Base-by-base conservation (phyloP, 176 grass and related monocot species). In the Musa acuminata region DNA sequence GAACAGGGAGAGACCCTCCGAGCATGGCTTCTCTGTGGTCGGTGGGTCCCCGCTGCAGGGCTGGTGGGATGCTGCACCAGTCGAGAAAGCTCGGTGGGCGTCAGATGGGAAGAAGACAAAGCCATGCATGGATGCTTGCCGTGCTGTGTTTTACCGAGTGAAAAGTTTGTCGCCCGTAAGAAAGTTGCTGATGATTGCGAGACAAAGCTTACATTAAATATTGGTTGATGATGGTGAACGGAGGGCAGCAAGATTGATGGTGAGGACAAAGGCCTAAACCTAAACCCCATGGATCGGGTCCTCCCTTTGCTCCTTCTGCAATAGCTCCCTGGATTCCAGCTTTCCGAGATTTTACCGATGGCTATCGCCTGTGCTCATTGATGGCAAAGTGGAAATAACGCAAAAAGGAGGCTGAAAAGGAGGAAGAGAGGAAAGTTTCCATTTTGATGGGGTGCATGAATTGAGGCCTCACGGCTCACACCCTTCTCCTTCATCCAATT, bases 371-470 rank as follows among this genome's bases (percentile, higher is more conserved):
- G 10, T 20, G 49, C 60, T 25, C 43, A 7, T 51, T 52, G n/a
- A 52, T 64, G 75, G 59, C 75, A 63, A 25, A 52, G 20, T 63
- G 27, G 55, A 59, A 60, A 35, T 60, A 75, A 17, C 23, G 22
- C 72, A 20, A 11, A 70, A 69, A 64, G 49, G 50, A 60, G 27
- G 50, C 48, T 65, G 13, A 77, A 53, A 52, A 53, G 43, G 4
- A 19, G 5, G 9, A 9, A 48, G 52, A 55, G 22, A 11, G 27
- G 9, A 43, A 49, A 69, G n/a, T 79, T 69, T 53, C 64, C 29
- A 69, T 69, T 58, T 69, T 70, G 65, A 51, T 69, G 64, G 60
- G 35, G 65, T 70, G 77, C 64, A 69, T 79, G 77, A 43, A 79
- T 70, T 69, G 52, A 16, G 48, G 43, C 67, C 17, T n/a, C 25